phyloP scores from a whole-genome alignment of 2,329 filamentous ascomycete species.

The Amauroascus verrucosus region DNA sequence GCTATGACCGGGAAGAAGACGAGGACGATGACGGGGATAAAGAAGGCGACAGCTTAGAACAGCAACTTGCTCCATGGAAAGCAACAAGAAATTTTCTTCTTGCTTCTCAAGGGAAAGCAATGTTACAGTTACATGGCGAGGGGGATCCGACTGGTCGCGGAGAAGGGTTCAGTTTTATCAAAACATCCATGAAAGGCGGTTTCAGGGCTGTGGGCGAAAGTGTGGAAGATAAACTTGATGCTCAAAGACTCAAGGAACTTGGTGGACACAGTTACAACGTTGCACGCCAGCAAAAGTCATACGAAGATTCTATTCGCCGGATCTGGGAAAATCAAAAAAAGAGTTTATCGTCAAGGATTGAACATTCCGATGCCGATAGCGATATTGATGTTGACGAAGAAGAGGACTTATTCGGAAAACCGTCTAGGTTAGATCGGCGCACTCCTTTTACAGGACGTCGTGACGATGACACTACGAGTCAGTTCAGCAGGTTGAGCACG shows the following conservation, averaged over 20 bases:
- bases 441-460: conserved; percentile 47
- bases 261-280: conserved; percentile 97
- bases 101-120: conserved; percentile 87
- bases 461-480: conserved; percentile 68
- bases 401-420: conserved; percentile 39
- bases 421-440: conserved; percentile 52
- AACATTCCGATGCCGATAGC: conserved; percentile 64
- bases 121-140: conserved; percentile 88
- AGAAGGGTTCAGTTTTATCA: conserved; percentile 92
- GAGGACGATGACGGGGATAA: conserved; percentile 56
- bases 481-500: conserved; percentile 62
- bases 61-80: conserved; percentile 90
- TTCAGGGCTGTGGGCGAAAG: conserved; percentile 86
- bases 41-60: conserved; percentile 65
- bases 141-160: conserved; percentile 91
- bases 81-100: conserved; percentile 94
- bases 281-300: conserved; percentile 81
- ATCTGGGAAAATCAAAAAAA: conserved; percentile 86
- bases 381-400: conserved; percentile 48
- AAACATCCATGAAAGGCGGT: conserved; percentile 96
- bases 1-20: conserved; percentile 61
- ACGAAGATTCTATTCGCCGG: conserved; percentile 78
- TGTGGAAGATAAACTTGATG: conserved; percentile 75
- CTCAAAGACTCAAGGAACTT: conserved; percentile 56
- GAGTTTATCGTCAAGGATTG: conserved; percentile 61